These are phyloP conservation scores for Bruguiera sexangula DNA, from an alignment of 345 rosid species.

Conservation along the genomic window DNA sequence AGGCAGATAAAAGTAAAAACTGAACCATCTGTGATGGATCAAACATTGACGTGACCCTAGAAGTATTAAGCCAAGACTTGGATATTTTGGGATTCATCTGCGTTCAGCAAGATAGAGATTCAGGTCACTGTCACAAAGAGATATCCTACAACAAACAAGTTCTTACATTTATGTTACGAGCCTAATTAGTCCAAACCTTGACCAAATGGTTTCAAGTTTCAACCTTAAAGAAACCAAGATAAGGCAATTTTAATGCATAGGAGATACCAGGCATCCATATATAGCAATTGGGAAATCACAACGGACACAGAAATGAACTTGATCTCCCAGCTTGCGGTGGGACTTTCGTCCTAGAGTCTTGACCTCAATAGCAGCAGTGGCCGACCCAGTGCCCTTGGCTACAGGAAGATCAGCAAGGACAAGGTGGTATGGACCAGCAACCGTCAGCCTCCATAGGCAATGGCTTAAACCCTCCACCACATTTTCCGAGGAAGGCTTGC, in stretches of 20 bases:
- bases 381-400: conserved; percentile 85
- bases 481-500: conserved; percentile 54
- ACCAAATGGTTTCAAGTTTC: too few relatives aligned
- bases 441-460: conserved; percentile 62
- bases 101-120: too few relatives aligned
- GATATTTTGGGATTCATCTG: too few relatives aligned
- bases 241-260: neutral
- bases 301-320: conserved; percentile 91
- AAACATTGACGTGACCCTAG: too few relatives aligned
- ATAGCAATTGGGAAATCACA: conserved; percentile 93
- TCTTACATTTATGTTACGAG: too few relatives aligned
- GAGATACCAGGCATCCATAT: conserved; percentile 80
- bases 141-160: too few relatives aligned
- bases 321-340: conserved; percentile 83
- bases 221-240: neutral
- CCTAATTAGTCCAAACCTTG: too few relatives aligned
- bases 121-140: too few relatives aligned
- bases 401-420: conserved; percentile 97
- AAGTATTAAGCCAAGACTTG: too few relatives aligned
- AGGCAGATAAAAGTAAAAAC: too few relatives aligned
- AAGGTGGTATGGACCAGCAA: conserved; percentile 91
- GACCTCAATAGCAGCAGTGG: conserved; percentile 55
- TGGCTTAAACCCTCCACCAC: conserved; percentile 32
- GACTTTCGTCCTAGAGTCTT: conserved; percentile 81
- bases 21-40: too few relatives aligned